Evolutionary conservation across 2,329 filamentous ascomycete species (phyloP), one percentile per base, ranked within the genome.

Genomic region (Purpureocillium lavendulum): DNA sequence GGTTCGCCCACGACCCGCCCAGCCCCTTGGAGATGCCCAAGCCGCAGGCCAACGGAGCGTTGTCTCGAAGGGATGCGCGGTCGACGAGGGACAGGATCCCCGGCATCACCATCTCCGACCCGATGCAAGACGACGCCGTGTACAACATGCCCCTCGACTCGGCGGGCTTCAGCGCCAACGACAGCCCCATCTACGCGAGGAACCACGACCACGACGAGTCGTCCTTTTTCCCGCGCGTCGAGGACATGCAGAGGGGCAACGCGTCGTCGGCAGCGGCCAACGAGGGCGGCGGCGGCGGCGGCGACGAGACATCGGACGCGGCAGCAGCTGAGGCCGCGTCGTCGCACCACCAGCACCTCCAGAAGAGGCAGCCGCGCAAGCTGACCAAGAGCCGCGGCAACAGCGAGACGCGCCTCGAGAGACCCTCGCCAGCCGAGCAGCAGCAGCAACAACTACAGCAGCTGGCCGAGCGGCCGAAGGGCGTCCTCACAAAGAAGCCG

Each of bases 351-450:
- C 55, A 55, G n/a, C 46, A 50, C 7, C 45, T 47, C 21, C 55
- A 55, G 14, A 66, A 60, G 43, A 55, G 61, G n/a, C 55, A 57
- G 35, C 61, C 58, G 29, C 61, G 59, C 38, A 69, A 69, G 47
- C 52, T 70, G 28, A 62, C 57, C 15, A 71, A 70, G 51, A 56
- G 46, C 38, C 60, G 64, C 18, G 57, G 54, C 18, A 62, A 49
- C 42, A 65, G 57, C 48, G 64, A 66, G 26, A 49, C 47, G 10
- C 51, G 46, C 24, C 39, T 48, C 15, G 63, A 66, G 38, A 61
- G 54, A 40, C 35, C 48, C 30, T 5, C 29, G 7, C 21, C 41
- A 21, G 31, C 43, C n/a, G 43, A 38, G 21, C 48, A 54, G 10
- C 47, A 43, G 36, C 32, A 4, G 31, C 28, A 16, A 26, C 48